These are phyloP conservation scores for Exophiala mesophila DNA, from an alignment of 2,329 filamentous ascomycete genomes.

Conservation along the genomic window DNA sequence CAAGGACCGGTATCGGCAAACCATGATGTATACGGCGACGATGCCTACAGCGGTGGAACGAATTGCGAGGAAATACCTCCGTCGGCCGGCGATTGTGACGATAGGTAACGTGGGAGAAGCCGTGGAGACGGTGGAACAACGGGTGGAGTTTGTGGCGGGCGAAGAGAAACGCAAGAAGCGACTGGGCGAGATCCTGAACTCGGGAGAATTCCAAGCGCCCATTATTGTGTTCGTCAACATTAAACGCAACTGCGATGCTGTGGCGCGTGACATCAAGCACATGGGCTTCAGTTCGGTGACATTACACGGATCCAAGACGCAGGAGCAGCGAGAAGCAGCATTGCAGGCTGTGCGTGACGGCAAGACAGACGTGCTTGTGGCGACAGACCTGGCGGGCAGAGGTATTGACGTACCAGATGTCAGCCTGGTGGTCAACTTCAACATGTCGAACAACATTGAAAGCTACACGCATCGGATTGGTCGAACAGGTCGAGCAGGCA, in stretches of 20 bases:
- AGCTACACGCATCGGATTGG: conserved; percentile 95
- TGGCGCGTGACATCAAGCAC: conserved; percentile 87
- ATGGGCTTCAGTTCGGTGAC: conserved; percentile 90
- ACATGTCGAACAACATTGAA: conserved; percentile 92
- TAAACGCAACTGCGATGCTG: conserved; percentile 95
- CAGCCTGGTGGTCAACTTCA: conserved; percentile 94
- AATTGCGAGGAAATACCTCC: conserved; percentile 94
- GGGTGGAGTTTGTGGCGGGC: conserved; percentile 82
- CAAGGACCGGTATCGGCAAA: conserved; percentile 82
- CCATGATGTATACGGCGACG: conserved; percentile 99
- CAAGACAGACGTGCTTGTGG: conserved; percentile 80
- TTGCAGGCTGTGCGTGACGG: conserved; percentile 78
- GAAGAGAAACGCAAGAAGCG: conserved; percentile 97
- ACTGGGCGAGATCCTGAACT: conserved; percentile 80
- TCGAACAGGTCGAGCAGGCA: conserved; percentile 93
- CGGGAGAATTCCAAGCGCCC: conserved; percentile 73
- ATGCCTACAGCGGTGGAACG: conserved; percentile 91
- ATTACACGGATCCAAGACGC: conserved; percentile 90
- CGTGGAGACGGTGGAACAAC: conserved; percentile 95
- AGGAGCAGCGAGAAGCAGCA: conserved; percentile 94
- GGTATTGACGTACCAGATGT: conserved; percentile 98
- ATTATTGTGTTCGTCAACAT: conserved; percentile 99
- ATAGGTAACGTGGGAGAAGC: conserved; percentile 94
- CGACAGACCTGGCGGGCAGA: conserved; percentile 89
- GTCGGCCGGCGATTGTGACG: conserved; percentile 85